A percentile compares a stretch with the other conserved stretches of the same genome.
Evolutionary conservation across 805 yeast species (phyloP).

Genomic region (Blastobotrys terrestris): DNA sequence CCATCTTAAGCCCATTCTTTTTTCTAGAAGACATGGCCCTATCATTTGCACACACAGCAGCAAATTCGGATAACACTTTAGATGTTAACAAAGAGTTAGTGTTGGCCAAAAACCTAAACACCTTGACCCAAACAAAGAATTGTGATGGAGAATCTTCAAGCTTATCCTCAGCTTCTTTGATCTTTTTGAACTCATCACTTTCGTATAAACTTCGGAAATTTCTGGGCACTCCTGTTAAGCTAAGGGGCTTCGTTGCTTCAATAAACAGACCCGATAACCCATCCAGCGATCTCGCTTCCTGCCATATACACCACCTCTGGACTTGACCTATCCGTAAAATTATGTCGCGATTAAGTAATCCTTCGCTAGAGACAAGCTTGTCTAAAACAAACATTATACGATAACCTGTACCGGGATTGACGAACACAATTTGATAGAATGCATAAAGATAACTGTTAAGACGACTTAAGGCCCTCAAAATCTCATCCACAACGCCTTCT

Average conservation of each 20-base stretch:
- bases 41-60: slow-evolving; percentile 15
- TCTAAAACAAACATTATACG: slow-evolving; percentile 18
- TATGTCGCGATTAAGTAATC: slow-evolving; percentile 8
- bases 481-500: slow-evolving; percentile 5
- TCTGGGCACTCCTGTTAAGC: slow-evolving; percentile 9
- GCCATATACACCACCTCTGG: slow-evolving; percentile 26
- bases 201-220: slow-evolving; percentile 10
- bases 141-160: slow-evolving; percentile 11
- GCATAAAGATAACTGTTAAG: slow-evolving; percentile 16
- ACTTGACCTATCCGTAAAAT: slow-evolving; percentile 21
- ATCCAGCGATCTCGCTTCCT: slow-evolving; percentile 18
- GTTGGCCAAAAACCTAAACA: slow-evolving; percentile 14
- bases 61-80: slow-evolving; percentile 17
- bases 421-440: slow-evolving; percentile 20
- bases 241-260: slow-evolving; percentile 19
- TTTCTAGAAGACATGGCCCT: slow-evolving; percentile 17
- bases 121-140: slow-evolving; percentile 13
- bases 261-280: slow-evolving; percentile 10
- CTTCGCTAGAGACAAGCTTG: slow-evolving; percentile 8
- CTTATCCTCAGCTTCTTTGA: slow-evolving; percentile 17
- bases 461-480: slow-evolving; percentile 9
- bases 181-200: slow-evolving; percentile 13
- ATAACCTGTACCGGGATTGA: slow-evolving; percentile 23
- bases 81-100: slow-evolving; percentile 11
- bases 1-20: slow-evolving; percentile 25